Evolutionary conservation across 306 rosid species (phyloP).

Genomic region (Prunus salicina): DNA sequence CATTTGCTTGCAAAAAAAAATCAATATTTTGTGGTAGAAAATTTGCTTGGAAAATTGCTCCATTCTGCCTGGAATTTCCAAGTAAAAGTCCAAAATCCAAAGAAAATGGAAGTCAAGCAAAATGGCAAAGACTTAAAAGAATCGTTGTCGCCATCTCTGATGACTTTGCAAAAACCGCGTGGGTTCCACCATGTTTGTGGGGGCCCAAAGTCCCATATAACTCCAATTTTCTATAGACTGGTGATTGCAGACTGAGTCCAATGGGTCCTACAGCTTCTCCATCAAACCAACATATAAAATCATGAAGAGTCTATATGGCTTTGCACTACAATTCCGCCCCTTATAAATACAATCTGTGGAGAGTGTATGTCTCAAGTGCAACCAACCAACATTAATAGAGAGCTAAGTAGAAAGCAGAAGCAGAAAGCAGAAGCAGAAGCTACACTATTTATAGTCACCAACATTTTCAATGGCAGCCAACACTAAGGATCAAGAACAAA

Average conservation of each 20-base stretch:
- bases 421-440: neutral
- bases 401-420: neutral
- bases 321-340: neutral
- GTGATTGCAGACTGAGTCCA: slow-evolving; percentile 32
- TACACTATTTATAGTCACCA: neutral
- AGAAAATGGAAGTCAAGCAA: slow-evolving; percentile 20
- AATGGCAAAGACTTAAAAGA: neutral
- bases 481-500: slow-evolving; percentile 13
- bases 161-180: slow-evolving; percentile 56
- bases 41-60: slow-evolving; percentile 6
- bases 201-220: neutral
- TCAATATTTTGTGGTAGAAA: neutral
- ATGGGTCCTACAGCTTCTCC: neutral
- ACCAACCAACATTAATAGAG: neutral
- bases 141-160: neutral
- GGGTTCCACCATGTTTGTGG: slow-evolving; percentile 31
- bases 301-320: neutral
- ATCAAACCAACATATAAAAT: neutral
- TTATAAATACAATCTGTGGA: neutral
- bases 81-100: slow-evolving; percentile 38
- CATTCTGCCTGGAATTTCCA: slow-evolving; percentile 26
- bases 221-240: neutral
- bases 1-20: neutral
- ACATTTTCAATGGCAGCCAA: slow-evolving; percentile 17
- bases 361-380: slow-evolving; percentile 1